phyloP scores from a whole-genome alignment of 2,329 filamentous ascomycete species.

The Aspergillus quadricinctus region DNA sequence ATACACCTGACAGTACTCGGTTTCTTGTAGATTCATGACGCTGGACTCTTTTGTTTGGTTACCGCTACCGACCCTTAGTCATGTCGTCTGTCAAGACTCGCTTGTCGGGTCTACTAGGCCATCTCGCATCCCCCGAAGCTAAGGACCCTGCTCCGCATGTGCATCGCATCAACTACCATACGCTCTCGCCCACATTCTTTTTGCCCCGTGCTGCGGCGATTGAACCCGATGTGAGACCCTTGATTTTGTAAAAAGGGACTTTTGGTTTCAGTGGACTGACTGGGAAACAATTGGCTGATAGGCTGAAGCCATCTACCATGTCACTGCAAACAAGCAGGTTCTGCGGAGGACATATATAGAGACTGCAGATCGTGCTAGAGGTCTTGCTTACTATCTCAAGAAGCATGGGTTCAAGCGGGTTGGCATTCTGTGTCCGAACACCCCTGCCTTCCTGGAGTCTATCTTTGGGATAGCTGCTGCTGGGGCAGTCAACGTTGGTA shows the following conservation, averaged over 20 bases:
- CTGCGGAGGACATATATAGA: conserved; percentile 75
- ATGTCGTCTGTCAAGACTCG: conserved; percentile 27
- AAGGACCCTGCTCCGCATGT: conserved; percentile 14
- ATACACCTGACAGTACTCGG: neutral
- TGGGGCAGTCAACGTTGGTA: conserved; percentile 69
- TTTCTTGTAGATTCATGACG: neutral
- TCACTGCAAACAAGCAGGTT: conserved; percentile 70
- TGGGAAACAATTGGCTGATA: conserved; percentile 18
- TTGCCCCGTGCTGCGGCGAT: conserved; percentile 80
- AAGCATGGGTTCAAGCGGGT: conserved; percentile 71
- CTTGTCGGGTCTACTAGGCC: conserved; percentile 27
- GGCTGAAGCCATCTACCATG: conserved; percentile 79
- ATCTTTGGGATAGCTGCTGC: conserved; percentile 84
- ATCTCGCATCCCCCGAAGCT: conserved; percentile 25
- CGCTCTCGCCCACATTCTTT: conserved; percentile 82
- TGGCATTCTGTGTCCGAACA: conserved; percentile 86
- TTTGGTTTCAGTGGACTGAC: neutral
- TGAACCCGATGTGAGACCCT: conserved; percentile 63
- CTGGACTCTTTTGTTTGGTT: neutral
- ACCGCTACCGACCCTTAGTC: neutral
- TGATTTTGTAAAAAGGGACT: neutral
- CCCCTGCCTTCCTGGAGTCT: conserved; percentile 85
- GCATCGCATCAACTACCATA: conserved; percentile 43
- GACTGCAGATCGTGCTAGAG: conserved; percentile 78
- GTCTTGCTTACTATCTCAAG: conserved; percentile 80